Conservation (phyloP, 768 basidiomycete species). For the Collybia sp. region DNA sequence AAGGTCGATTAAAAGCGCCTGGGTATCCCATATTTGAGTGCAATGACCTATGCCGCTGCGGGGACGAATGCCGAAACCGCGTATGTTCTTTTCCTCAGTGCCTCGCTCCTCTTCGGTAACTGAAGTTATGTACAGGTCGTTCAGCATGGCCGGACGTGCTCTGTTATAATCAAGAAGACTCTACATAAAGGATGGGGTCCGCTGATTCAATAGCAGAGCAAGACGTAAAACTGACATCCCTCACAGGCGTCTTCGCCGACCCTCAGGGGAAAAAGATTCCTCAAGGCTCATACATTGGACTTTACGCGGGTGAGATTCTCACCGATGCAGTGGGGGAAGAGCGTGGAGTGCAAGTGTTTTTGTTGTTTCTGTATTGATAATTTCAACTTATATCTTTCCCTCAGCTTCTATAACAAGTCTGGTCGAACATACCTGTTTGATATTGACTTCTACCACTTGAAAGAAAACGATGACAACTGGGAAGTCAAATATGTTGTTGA, state of each 20-base stretch:
- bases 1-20: conserved; percentile 44
- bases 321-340: conserved; percentile 61
- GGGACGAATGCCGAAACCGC: conserved; percentile 76
- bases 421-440: conserved; percentile 82
- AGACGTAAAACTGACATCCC: too few species aligned
- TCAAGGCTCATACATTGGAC: conserved; percentile 68
- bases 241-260: conserved; percentile 61
- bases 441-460: conserved; percentile 71
- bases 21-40: conserved; percentile 81
- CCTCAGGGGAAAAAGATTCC: conserved; percentile 54
- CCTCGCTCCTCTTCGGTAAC: background rate
- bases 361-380: background rate
- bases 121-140: conserved; percentile 54
- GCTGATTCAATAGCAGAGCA: conserved; percentile 8
- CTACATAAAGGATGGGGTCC: conserved; percentile 81
- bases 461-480: conserved; percentile 28
- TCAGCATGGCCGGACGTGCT: conserved; percentile 67
- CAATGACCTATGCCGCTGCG: conserved; percentile 77
- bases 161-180: conserved; percentile 67
- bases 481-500: conserved; percentile 60
- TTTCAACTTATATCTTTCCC: conserved; percentile 1
- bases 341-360: conserved; percentile 57
- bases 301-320: conserved; percentile 83
- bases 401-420: conserved; percentile 67
- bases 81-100: conserved; percentile 35